phyloP scores from a whole-genome alignment of 495 filamentous ascomycete species.

The Xanthoparmelia taractica region DNA sequence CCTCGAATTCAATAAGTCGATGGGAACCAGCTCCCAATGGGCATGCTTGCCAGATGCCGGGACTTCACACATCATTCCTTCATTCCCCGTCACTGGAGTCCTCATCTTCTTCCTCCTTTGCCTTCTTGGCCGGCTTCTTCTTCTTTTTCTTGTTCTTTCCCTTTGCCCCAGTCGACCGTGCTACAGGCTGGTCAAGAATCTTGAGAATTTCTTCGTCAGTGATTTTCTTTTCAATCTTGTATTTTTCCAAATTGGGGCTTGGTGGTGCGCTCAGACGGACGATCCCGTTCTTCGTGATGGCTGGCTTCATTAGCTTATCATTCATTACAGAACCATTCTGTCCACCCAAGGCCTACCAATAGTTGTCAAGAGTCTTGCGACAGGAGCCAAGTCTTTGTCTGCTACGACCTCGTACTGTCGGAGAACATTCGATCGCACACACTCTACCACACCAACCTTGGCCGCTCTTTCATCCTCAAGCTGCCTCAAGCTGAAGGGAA shows the following conservation, averaged over 20 bases:
- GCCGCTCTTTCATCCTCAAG: slow-evolving; percentile 93
- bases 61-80: slow-evolving; percentile 2
- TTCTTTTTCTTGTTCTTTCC: slow-evolving; percentile 80
- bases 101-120: slow-evolving; percentile 41
- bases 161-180: slow-evolving; percentile 65
- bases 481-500: slow-evolving; percentile 96
- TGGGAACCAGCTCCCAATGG: background rate
- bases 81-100: slow-evolving; percentile 54
- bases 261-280: slow-evolving; percentile 72
- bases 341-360: slow-evolving; percentile 57
- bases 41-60: background rate
- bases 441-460: slow-evolving; percentile 93
- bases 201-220: slow-evolving; percentile 88
- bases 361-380: slow-evolving; percentile 80
- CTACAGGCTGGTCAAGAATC: slow-evolving; percentile 80
- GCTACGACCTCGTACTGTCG: slow-evolving; percentile 93
- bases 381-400: slow-evolving; percentile 76
- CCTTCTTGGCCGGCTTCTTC: slow-evolving; percentile 76
- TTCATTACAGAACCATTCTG: slow-evolving; percentile 18
- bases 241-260: slow-evolving; percentile 61
- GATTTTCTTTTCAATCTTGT: slow-evolving; percentile 95
- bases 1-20: background rate
- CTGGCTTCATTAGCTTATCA: slow-evolving; percentile 39
- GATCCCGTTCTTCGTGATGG: slow-evolving; percentile 95
- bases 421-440: slow-evolving; percentile 81